A percentile compares a stretch with the other conserved stretches of the same genome.
Evolutionary conservation across 2,329 filamentous ascomycete species (phyloP).

Genomic region (Monascus ruber): DNA sequence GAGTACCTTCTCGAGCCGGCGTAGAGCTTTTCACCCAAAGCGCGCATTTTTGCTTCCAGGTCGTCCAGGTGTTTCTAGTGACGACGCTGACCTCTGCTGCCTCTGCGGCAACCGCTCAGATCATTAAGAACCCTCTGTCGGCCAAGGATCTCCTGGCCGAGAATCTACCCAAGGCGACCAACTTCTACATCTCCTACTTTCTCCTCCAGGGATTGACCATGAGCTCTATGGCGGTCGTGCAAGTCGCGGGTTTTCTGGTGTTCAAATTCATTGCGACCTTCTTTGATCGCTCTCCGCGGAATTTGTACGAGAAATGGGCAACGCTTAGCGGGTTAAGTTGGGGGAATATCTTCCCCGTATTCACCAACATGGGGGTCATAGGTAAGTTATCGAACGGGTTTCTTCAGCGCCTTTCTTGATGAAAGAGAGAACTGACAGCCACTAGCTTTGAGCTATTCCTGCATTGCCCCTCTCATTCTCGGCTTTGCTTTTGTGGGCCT

Average conservation of each 20-base stretch:
- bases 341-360: slow-evolving; percentile 70
- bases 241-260: slow-evolving; percentile 59
- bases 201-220: slow-evolving; percentile 77
- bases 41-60: slow-evolving; percentile 61
- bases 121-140: slow-evolving; percentile 52
- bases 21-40: slow-evolving; percentile 86
- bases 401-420: too few relatives aligned
- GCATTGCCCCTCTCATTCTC: slow-evolving; percentile 75
- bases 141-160: slow-evolving; percentile 57
- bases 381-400: too few relatives aligned
- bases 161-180: slow-evolving; percentile 74
- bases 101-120: slow-evolving; percentile 54
- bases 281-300: slow-evolving; percentile 59
- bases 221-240: slow-evolving; percentile 61
- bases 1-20: slow-evolving; percentile 65
- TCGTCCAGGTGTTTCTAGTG: slow-evolving; percentile 84
- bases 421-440: too few relatives aligned
- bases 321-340: slow-evolving; percentile 64
- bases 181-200: slow-evolving; percentile 94
- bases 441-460: slow-evolving; percentile 71
- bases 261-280: slow-evolving; percentile 63
- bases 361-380: slow-evolving; percentile 72
- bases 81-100: slow-evolving; percentile 75
- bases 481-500: slow-evolving; percentile 71
- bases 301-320: slow-evolving; percentile 65